Evolutionary conservation across 176 grass and related monocot genomes (phyloP).

Genomic region (Saccharum spontaneum): DNA sequence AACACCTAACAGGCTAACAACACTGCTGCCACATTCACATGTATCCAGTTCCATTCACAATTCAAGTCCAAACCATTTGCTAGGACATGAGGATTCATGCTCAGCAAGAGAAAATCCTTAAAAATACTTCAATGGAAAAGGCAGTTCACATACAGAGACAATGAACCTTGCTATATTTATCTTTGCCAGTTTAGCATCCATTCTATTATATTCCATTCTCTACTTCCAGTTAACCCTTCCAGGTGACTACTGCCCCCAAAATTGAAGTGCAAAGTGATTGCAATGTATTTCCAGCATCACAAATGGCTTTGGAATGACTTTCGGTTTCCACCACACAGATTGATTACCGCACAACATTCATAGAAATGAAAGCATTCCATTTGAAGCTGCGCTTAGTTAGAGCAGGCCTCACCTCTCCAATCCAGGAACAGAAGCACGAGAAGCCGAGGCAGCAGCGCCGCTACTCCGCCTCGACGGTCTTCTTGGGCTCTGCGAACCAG

Average conservation of each 20-base stretch:
- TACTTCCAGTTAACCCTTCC: neutral
- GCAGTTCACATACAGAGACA: neutral
- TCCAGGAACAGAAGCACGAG: constrained; percentile 27
- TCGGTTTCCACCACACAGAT: neutral
- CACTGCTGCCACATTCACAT: neutral
- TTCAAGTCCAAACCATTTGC: neutral
- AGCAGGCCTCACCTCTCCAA: constrained; percentile 42
- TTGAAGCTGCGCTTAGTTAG: neutral
- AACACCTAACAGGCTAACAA: neutral
- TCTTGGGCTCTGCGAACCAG: constrained; percentile 59
- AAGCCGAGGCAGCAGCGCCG: neutral
- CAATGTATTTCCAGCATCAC: neutral
- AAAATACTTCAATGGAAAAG: neutral
- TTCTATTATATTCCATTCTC: neutral
- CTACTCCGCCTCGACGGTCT: constrained; percentile 50
- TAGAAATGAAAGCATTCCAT: neutral
- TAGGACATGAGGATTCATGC: neutral
- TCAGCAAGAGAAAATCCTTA: neutral
- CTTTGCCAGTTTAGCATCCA: neutral
- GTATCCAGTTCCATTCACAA: neutral
- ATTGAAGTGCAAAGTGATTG: neutral
- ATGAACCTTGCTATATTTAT: neutral
- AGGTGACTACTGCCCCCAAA: neutral
- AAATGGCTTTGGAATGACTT: neutral
- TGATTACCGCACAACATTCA: neutral